Percentiles rank a stretch among this genome's conserved stretches.
These are phyloP conservation scores for Alternaria sp. DNA, from an alignment of 2,329 filamentous ascomycete species.

Conservation along the genomic window DNA sequence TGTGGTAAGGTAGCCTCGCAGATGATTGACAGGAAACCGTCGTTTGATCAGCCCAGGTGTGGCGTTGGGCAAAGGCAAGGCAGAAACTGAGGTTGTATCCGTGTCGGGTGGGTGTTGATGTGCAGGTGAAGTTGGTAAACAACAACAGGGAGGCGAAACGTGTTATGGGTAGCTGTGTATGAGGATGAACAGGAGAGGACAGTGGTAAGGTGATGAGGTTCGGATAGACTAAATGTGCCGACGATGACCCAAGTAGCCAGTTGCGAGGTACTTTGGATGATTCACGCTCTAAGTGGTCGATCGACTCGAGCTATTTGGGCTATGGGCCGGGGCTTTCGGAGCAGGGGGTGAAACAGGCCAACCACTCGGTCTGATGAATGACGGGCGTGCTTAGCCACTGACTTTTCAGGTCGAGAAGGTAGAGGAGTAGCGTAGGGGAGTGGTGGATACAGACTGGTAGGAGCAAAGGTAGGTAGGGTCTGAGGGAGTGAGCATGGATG, in stretches of 20 bases:
- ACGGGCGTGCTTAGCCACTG: conserved; percentile 47
- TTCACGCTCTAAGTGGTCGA: conserved; percentile 48
- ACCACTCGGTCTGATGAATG: conserved; percentile 44
- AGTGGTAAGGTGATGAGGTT: conserved; percentile 37
- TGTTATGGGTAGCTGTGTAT: conserved; percentile 27
- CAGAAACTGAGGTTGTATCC: conserved; percentile 29
- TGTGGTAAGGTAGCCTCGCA: conserved; percentile 21
- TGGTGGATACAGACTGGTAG: conserved; percentile 38
- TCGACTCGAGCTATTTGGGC: conserved; percentile 46
- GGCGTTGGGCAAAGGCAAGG: conserved; percentile 37
- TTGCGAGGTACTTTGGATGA: conserved; percentile 37
- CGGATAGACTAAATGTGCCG: conserved; percentile 43
- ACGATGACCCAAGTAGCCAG: conserved; percentile 42
- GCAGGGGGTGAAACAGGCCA: conserved; percentile 48
- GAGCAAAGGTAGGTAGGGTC: conserved; percentile 39
- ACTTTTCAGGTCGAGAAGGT: conserved; percentile 32
- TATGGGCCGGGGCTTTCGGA: conserved; percentile 35
- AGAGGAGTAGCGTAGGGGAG: conserved; percentile 37
- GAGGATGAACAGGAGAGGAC: conserved; percentile 32
- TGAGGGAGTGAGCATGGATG: conserved; percentile 39
- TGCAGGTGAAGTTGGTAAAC: conserved; percentile 29
- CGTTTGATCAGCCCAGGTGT: conserved; percentile 24
- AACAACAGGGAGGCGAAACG: conserved; percentile 28
- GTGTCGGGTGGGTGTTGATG: conserved; percentile 14
- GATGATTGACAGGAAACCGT: conserved; percentile 15